A percentile compares a stretch with the other conserved stretches of the same genome.
Conservation (phyloP, 768 basidiomycete species). For the Kwoniella sp. region DNA sequence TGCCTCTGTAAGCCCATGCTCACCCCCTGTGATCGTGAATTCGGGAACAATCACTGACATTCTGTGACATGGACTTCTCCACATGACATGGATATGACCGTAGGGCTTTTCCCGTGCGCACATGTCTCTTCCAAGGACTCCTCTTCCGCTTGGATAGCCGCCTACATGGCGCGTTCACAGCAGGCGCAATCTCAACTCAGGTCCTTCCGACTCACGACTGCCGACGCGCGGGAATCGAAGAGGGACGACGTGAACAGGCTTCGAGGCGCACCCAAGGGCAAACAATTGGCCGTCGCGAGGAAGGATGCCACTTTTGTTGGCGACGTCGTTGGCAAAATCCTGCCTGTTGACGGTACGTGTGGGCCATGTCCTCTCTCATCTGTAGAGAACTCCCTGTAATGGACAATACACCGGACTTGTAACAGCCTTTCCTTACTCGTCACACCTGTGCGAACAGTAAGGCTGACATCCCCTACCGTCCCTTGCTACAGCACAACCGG, state of each 20-base stretch:
- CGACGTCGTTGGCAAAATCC: constrained; percentile 30
- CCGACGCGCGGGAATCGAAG: constrained; percentile 23
- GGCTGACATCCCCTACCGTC: too few relatives aligned
- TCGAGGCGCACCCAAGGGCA: not conserved
- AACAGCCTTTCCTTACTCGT: too few relatives aligned
- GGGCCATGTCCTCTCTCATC: not conserved
- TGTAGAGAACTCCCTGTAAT: too few relatives aligned
- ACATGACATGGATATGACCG: not conserved
- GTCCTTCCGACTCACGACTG: constrained; percentile 32
- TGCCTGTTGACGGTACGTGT: constrained; percentile 33
- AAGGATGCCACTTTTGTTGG: constrained; percentile 17
- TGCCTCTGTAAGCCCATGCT: constrained; percentile 2
- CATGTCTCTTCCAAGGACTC: constrained; percentile 30
- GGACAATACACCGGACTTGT: not conserved
- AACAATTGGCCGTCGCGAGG: constrained; percentile 3
- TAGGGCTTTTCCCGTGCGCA: constrained; percentile 36
- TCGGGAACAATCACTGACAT: too few relatives aligned
- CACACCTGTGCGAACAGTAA: too few relatives aligned
- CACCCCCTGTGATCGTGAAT: too few relatives aligned
- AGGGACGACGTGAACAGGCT: constrained; percentile 8
- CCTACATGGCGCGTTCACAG: constrained; percentile 38
- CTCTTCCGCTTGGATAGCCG: constrained; percentile 36
- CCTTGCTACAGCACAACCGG: constrained; percentile 17
- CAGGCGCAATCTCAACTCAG: constrained; percentile 31
- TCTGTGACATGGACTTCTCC: not conserved